Conservation (phyloP, 1,284 basidiomycete species). For the Apiotrichum domesticum region DNA sequence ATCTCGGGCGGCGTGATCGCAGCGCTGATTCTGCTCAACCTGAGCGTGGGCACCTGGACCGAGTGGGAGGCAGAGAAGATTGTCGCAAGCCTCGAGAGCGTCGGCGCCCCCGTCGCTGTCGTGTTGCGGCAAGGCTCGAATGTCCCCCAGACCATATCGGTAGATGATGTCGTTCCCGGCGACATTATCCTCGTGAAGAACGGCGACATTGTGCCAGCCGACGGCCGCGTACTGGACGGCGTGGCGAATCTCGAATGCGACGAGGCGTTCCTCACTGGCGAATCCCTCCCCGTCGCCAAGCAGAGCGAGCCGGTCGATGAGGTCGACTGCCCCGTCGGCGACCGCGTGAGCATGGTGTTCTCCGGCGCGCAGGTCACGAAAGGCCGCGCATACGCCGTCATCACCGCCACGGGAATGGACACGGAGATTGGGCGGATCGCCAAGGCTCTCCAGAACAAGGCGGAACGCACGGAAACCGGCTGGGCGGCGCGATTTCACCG, state of each 20-base stretch:
- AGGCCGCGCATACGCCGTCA: slow-evolving; percentile 58
- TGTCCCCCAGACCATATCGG: slow-evolving; percentile 51
- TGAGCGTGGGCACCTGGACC: slow-evolving; percentile 45
- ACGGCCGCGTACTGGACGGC: slow-evolving; percentile 51
- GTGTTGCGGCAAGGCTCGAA: slow-evolving; percentile 50
- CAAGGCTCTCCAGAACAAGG: slow-evolving; percentile 48
- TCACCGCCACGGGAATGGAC: slow-evolving; percentile 60
- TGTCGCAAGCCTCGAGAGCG: slow-evolving; percentile 47
- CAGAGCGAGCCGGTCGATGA: slow-evolving; percentile 48
- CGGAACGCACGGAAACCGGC: slow-evolving; percentile 36
- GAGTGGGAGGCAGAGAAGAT: slow-evolving; percentile 51
- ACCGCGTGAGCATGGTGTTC: slow-evolving; percentile 48
- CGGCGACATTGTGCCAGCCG: slow-evolving; percentile 59
- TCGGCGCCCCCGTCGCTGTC: slow-evolving; percentile 56
- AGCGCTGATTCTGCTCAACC: slow-evolving; percentile 57
- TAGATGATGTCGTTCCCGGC: slow-evolving; percentile 59
- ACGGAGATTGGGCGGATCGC: slow-evolving; percentile 62
- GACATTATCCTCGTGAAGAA: slow-evolving; percentile 57
- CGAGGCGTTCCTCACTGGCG: slow-evolving; percentile 63
- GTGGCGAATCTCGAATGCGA: slow-evolving; percentile 55
- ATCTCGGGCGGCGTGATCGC: slow-evolving; percentile 62
- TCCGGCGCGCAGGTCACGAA: slow-evolving; percentile 61
- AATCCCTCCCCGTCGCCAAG: slow-evolving; percentile 63
- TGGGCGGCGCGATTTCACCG: slow-evolving; percentile 43
- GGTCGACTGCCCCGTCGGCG: slow-evolving; percentile 52